Evolutionary conservation across 164 flowering plant species (phyloP), one percentile per base, ranked within the genome.

Genomic region (Liriodendron chinense): DNA sequence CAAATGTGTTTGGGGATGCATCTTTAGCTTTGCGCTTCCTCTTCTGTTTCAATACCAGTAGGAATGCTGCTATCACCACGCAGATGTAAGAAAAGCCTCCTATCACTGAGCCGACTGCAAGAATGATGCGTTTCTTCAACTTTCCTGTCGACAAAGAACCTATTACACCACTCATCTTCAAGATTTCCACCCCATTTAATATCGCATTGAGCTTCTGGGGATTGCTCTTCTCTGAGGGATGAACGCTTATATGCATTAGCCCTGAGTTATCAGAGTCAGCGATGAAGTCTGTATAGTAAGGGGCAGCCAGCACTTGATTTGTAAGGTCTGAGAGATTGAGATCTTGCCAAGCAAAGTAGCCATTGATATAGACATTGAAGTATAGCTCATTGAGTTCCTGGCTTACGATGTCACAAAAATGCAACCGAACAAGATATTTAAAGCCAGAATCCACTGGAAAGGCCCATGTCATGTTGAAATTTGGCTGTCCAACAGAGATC

Each of bases 381-480:
- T 75, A 84, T 18, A 95, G 75, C 83, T 86, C 57, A 47, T 84
- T 82, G 14, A 83, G 78, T 0, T 89, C 76, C 14, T 80, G 65
- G 75, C 99, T 95, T 6, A 89, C 94, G 71, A 92, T 93, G 78
- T 95, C 99, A 75, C 97, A 93, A 72, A 93, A 93, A 80, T 95
- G 99, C 82, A 87, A 48, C 76, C 99, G 79, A 59, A 92, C 87
- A 47, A 95, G 90, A 76, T 93, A 90, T 74, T 74, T 78, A 24
- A 78, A 85, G 6, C 89, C 92, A 25, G 73, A 79, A 14, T 66
- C 69, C 73, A 91, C 92, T 0, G 89, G 87, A 68, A 96, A 92
- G 16, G 18, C 18, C 97, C 94, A 92, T 1, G 95, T 87, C 24
- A 95, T 71, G 68, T 89, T 93, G 6, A 72, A 59, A 7, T 24